These are phyloP conservation scores for Salix viminalis DNA, from an alignment of 345 rosid genomes.

Conservation along the genomic window DNA sequence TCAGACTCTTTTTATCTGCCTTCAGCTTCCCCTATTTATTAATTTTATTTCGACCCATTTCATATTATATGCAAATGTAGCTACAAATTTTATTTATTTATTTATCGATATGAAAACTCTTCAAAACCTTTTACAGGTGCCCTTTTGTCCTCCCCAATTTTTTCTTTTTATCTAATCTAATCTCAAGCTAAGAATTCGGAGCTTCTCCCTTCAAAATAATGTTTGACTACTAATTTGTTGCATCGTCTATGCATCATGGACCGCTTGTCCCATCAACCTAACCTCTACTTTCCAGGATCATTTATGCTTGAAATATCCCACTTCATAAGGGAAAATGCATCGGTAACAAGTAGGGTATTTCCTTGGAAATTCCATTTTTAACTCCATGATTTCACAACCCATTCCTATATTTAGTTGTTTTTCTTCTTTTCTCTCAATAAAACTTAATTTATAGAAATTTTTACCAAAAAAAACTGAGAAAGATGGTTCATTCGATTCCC, in stretches of 20 bases:
- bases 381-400: background rate
- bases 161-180: background rate
- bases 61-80: background rate
- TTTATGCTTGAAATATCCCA: background rate
- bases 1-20: conserved; percentile 28
- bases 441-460: no score
- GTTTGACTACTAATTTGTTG: background rate
- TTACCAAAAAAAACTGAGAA: background rate
- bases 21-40: background rate
- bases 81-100: background rate
- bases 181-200: background rate
- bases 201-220: background rate
- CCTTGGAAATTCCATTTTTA: background rate
- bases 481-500: background rate
- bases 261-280: background rate
- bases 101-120: background rate
- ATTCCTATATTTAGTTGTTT: background rate
- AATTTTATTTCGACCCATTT: background rate
- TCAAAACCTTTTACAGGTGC: background rate
- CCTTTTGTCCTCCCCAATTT: no score
- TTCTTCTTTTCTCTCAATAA: no score
- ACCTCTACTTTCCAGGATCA: background rate
- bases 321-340: background rate
- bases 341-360: background rate
- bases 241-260: background rate